Evolutionary conservation across 2,329 filamentous ascomycete species (phyloP).

Genomic region (Ceratocystis variospora): DNA sequence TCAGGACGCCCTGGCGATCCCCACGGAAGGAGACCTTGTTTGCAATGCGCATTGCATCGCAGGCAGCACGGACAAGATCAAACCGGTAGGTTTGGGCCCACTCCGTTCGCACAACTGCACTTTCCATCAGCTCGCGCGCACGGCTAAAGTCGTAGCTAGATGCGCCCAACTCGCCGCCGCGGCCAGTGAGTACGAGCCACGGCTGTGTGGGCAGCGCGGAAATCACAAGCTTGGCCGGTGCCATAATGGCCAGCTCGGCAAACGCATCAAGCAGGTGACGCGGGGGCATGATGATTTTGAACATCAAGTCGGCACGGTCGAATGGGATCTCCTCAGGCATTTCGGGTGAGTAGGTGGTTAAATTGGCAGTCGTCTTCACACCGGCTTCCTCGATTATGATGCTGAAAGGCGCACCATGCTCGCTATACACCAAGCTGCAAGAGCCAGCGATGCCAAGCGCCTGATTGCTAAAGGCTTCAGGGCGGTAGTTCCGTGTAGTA

Average conservation of each 20-base stretch:
- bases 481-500: constrained; percentile 47
- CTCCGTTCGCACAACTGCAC: constrained; percentile 48
- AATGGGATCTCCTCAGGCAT: constrained; percentile 73
- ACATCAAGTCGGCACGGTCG: constrained; percentile 59
- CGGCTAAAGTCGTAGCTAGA: constrained; percentile 54
- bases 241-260: constrained; percentile 53
- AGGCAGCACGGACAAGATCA: constrained; percentile 68
- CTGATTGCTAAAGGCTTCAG: constrained; percentile 71
- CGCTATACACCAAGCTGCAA: constrained; percentile 66
- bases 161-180: constrained; percentile 42
- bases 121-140: constrained; percentile 57
- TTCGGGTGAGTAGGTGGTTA: constrained; percentile 76
- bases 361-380: constrained; percentile 76
- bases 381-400: constrained; percentile 76
- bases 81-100: constrained; percentile 73
- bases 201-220: constrained; percentile 50
- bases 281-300: constrained; percentile 91
- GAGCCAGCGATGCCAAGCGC: constrained; percentile 72
- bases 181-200: constrained; percentile 59
- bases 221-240: constrained; percentile 59
- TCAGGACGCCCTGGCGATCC: constrained; percentile 79
- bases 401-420: constrained; percentile 63
- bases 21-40: constrained; percentile 85
- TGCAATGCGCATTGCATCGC: constrained; percentile 82
- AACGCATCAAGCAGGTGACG: constrained; percentile 59